Evolutionary conservation across 495 filamentous ascomycete genomes (phyloP).

Genomic region (Letharia lupina): DNA sequence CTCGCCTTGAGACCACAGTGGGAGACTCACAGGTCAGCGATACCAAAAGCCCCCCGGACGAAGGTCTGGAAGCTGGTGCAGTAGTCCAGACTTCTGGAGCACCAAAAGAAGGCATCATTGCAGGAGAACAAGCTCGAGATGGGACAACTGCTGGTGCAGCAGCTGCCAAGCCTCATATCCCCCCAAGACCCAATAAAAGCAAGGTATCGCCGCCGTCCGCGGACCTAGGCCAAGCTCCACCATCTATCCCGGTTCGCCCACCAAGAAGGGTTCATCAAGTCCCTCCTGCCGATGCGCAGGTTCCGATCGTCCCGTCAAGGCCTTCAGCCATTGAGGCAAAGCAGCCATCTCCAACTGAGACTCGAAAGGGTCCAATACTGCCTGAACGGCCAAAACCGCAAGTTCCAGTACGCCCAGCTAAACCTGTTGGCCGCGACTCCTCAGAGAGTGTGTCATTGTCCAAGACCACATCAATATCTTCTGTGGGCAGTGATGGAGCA

Average conservation of each 20-base stretch:
- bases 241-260: conserved; percentile 26
- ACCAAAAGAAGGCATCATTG: conserved; percentile 19
- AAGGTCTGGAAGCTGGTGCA: conserved; percentile 26
- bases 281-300: conserved; percentile 30
- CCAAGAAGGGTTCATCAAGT: conserved; percentile 33
- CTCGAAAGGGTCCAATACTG: conserved; percentile 45
- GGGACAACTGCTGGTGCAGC: conserved; percentile 30
- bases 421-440: conserved; percentile 37
- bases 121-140: conserved; percentile 24
- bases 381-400: conserved; percentile 73
- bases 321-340: conserved; percentile 23
- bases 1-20: conserved; percentile 72
- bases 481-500: conserved; percentile 30
- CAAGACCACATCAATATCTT: conserved; percentile 30
- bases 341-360: conserved; percentile 37
- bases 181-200: conserved; percentile 34
- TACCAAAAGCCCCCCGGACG: conserved; percentile 25
- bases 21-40: conserved; percentile 49
- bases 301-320: conserved; percentile 23
- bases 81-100: conserved; percentile 24
- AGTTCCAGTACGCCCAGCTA: conserved; percentile 63
- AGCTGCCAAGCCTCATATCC: conserved; percentile 34
- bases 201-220: conserved; percentile 29
- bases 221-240: conserved; percentile 19
- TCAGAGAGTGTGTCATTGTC: conserved; percentile 33